Conservation (phyloP, 345 rosid species). For the Salix arbutifolia region DNA sequence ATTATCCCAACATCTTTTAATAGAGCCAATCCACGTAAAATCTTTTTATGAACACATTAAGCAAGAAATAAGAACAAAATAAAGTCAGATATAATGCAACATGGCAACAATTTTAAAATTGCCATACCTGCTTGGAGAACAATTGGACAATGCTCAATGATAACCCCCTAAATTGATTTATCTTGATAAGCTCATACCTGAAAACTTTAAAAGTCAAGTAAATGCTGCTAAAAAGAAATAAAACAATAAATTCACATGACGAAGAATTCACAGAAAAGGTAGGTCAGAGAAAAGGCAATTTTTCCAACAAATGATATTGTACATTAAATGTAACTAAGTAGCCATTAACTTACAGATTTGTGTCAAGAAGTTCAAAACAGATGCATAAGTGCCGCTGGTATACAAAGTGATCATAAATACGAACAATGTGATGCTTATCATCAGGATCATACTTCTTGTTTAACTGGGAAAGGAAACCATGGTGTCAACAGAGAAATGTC, state of each 20-base stretch:
- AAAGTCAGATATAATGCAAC: constrained; percentile 8
- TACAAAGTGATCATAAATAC: constrained; percentile 88
- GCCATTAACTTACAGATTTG: constrained; percentile 72
- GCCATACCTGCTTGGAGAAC: constrained; percentile 88
- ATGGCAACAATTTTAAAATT: constrained; percentile 2
- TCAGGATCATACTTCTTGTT: constrained; percentile 97
- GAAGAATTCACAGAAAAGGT: background rate
- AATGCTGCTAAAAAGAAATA: constrained; percentile 13
- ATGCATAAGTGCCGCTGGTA: constrained; percentile 85
- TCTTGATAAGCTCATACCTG: constrained; percentile 98
- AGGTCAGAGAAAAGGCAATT: constrained; percentile 5
- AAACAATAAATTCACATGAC: background rate
- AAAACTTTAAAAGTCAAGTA: constrained; percentile 28
- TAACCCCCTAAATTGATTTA: constrained; percentile 87
- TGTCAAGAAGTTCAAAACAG: constrained; percentile 92
- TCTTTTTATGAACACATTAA: constrained; percentile 39
- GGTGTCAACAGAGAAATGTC: constrained; percentile 14
- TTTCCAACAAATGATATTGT: constrained; percentile 5
- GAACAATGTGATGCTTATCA: constrained; percentile 97
- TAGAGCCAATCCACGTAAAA: constrained; percentile 79
- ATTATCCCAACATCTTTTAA: constrained; percentile 94
- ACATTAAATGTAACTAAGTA: background rate
- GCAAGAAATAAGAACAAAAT: constrained; percentile 11
- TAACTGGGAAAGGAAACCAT: constrained; percentile 47
- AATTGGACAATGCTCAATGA: constrained; percentile 92